These are phyloP conservation scores for Aureobasidium zeae DNA, from an alignment of 2,329 filamentous ascomycete genomes.

Conservation along the genomic window DNA sequence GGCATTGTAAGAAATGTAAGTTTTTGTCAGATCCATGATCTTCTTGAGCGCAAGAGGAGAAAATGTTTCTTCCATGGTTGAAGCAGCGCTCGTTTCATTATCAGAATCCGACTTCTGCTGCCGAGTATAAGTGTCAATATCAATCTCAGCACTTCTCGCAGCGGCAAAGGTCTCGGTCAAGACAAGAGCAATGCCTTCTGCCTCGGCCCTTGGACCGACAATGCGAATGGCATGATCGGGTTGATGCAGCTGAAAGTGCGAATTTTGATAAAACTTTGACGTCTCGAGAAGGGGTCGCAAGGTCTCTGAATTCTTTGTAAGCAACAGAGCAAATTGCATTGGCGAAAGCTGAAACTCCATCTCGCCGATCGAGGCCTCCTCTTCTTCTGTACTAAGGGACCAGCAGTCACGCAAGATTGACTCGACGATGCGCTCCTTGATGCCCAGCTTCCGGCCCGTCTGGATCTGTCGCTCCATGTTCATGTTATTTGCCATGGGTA, in stretches of 20 bases:
- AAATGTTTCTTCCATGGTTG: not conserved
- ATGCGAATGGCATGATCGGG: slow-evolving; percentile 14
- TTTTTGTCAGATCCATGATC: slow-evolving; percentile 13
- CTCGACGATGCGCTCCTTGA: not conserved
- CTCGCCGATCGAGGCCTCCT: slow-evolving; percentile 10
- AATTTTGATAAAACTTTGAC: slow-evolving; percentile 14
- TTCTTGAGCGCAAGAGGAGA: not conserved
- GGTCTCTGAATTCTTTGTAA: slow-evolving; percentile 9
- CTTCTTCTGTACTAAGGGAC: slow-evolving; percentile 14
- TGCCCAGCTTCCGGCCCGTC: slow-evolving; percentile 5
- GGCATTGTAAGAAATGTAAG: not conserved
- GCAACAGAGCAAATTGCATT: slow-evolving; percentile 14
- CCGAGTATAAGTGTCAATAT: not conserved
- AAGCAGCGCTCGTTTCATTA: too few species aligned
- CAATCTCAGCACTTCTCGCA: not conserved
- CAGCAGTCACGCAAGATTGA: slow-evolving; percentile 13
- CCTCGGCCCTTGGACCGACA: slow-evolving; percentile 15
- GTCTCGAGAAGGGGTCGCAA: slow-evolving; percentile 9
- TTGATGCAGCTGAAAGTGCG: slow-evolving; percentile 11
- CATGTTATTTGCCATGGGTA: not conserved
- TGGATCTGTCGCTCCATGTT: not conserved
- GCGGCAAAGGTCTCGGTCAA: slow-evolving; percentile 10
- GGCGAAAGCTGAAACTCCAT: slow-evolving; percentile 15
- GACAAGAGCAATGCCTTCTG: slow-evolving; percentile 13
- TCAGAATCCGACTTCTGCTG: too few species aligned